Percentiles rank a stretch among this genome's conserved stretches.
Evolutionary conservation across 2,329 filamentous ascomycete genomes (phyloP).

Genomic region (Ambrosiella cleistominuta): DNA sequence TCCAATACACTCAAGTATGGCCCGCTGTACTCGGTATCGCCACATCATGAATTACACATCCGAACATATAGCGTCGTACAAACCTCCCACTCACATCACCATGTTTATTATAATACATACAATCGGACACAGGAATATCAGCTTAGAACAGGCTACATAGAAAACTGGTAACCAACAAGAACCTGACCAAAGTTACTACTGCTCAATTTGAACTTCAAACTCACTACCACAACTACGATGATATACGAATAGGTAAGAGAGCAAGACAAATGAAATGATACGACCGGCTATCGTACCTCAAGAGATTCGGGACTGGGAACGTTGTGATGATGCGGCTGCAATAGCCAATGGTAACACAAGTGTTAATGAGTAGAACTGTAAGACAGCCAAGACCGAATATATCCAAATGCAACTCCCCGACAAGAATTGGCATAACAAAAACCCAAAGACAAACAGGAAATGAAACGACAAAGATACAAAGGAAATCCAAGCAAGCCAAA

Average conservation of each 20-base stretch:
- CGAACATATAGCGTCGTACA: neutral
- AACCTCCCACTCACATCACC: neutral
- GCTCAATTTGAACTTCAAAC: neutral
- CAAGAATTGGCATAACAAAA: neutral
- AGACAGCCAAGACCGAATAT: conserved; percentile 2
- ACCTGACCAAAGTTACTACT: neutral
- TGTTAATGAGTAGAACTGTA: neutral
- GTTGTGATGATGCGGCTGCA: neutral
- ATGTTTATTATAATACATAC: neutral
- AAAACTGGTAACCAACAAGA: neutral
- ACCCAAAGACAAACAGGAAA: neutral
- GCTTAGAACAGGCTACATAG: neutral
- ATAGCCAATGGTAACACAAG: neutral
- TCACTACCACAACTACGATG: neutral
- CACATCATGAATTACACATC: too few species aligned
- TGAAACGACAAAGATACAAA: conserved; percentile 5
- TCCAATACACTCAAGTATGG: too few species aligned
- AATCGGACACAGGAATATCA: neutral
- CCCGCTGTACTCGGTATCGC: too few species aligned
- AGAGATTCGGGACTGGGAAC: neutral
- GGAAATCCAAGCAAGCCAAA: neutral
- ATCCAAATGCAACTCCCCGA: neutral
- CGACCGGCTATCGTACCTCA: too few species aligned
- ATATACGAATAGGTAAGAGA: neutral
- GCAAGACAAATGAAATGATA: neutral